Percentiles rank a stretch among this genome's conserved stretches.
These are phyloP conservation scores for Hymenotorrendiella dingleyae DNA, from an alignment of 2,329 filamentous ascomycete species.

Conservation along the genomic window DNA sequence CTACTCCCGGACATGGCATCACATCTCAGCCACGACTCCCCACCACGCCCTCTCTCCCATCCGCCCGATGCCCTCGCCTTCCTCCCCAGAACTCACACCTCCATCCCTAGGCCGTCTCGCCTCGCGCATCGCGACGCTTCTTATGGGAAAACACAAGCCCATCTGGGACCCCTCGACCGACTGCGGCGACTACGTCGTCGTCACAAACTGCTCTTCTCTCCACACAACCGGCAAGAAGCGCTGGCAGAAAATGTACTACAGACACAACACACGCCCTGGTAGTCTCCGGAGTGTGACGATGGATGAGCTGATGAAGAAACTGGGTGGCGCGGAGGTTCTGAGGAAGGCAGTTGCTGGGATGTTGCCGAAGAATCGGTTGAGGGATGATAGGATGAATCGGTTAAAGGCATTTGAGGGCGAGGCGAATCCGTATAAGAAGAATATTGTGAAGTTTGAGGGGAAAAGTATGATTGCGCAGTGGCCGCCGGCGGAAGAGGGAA, in stretches of 20 bases:
- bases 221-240: slow-evolving; percentile 89
- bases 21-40: slow-evolving; percentile 64
- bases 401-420: slow-evolving; percentile 95
- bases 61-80: slow-evolving; percentile 33
- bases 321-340: slow-evolving; percentile 86
- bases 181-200: slow-evolving; percentile 98
- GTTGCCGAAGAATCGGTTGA: slow-evolving; percentile 92
- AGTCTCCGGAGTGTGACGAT: slow-evolving; percentile 84
- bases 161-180: slow-evolving; percentile 96
- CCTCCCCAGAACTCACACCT: slow-evolving; percentile 45
- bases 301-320: slow-evolving; percentile 91
- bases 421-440: slow-evolving; percentile 85
- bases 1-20: slow-evolving; percentile 95
- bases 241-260: slow-evolving; percentile 92
- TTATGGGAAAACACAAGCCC: slow-evolving; percentile 99
- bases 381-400: slow-evolving; percentile 79
- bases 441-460: slow-evolving; percentile 69
- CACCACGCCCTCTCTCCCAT: slow-evolving; percentile 51
- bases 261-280: slow-evolving; percentile 86
- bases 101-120: slow-evolving; percentile 88
- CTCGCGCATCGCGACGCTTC: slow-evolving; percentile 74
- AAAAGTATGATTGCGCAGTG: slow-evolving; percentile 32
- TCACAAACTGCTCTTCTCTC: slow-evolving; percentile 80
- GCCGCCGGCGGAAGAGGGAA: slow-evolving; percentile 9
- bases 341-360: slow-evolving; percentile 91